These are phyloP conservation scores for Calendula officinalis DNA, from an alignment of 129 eudicot genomes.

Conservation along the genomic window DNA sequence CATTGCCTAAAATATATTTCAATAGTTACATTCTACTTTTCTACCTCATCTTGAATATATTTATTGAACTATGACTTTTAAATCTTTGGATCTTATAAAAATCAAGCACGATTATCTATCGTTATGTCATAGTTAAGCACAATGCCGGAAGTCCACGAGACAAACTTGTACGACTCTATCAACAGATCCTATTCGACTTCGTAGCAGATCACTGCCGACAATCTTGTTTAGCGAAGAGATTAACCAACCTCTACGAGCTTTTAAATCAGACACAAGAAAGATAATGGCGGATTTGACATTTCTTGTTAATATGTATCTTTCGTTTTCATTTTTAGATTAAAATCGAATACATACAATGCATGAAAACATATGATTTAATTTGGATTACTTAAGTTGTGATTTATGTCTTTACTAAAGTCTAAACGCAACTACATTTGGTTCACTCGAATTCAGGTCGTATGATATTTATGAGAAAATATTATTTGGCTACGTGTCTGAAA, in stretches of 20 bases:
- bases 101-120: too few species aligned
- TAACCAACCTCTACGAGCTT: neutral
- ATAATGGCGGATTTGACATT: neutral
- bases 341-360: neutral
- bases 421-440: neutral
- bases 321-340: neutral
- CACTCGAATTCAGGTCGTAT: too few species aligned
- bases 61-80: too few species aligned
- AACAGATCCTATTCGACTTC: neutral
- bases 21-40: too few species aligned
- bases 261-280: neutral
- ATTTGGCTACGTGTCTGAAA: too few species aligned
- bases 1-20: too few species aligned
- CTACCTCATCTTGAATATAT: too few species aligned
- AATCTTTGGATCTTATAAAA: too few species aligned
- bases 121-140: neutral
- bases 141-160: neutral
- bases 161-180: neutral
- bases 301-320: neutral
- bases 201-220: neutral
- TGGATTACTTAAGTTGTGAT: neutral
- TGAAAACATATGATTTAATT: neutral
- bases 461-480: too few species aligned
- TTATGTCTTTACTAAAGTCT: neutral
- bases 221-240: neutral